These are phyloP conservation scores for Nephelium lappaceum DNA, from an alignment of 345 rosid genomes.

Conservation along the genomic window DNA sequence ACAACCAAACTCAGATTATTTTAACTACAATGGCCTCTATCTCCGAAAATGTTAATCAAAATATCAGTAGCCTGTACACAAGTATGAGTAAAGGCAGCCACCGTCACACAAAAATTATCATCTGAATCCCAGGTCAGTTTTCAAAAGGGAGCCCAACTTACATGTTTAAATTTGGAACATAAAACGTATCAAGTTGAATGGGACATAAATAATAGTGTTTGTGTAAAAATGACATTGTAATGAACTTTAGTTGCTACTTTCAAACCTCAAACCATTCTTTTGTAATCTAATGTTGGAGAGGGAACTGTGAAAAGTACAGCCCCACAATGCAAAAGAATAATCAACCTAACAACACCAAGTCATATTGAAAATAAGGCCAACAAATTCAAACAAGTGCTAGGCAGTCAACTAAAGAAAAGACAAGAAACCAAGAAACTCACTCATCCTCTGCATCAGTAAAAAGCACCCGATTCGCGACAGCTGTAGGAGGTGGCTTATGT, in stretches of 20 bases:
- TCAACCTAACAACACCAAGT: background rate
- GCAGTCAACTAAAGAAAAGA: slow-evolving; percentile 11
- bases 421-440: slow-evolving; percentile 50
- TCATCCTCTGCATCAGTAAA: slow-evolving; percentile 97
- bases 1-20: background rate
- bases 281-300: background rate
- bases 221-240: background rate
- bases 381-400: background rate
- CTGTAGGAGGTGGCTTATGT: slow-evolving; percentile 78
- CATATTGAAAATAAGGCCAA: background rate
- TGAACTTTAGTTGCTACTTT: background rate
- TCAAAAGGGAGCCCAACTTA: no score
- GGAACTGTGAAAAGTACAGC: background rate
- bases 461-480: slow-evolving; percentile 80
- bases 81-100: background rate
- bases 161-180: background rate
- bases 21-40: background rate
- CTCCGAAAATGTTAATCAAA: slow-evolving; percentile 5
- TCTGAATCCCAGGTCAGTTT: background rate
- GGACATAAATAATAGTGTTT: background rate
- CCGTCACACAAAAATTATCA: background rate
- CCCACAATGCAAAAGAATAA: background rate
- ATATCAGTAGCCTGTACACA: background rate
- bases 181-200: background rate
- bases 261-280: background rate